phyloP scores from a whole-genome alignment of 768 basidiomycete species.

The Termitomyces sp. region DNA sequence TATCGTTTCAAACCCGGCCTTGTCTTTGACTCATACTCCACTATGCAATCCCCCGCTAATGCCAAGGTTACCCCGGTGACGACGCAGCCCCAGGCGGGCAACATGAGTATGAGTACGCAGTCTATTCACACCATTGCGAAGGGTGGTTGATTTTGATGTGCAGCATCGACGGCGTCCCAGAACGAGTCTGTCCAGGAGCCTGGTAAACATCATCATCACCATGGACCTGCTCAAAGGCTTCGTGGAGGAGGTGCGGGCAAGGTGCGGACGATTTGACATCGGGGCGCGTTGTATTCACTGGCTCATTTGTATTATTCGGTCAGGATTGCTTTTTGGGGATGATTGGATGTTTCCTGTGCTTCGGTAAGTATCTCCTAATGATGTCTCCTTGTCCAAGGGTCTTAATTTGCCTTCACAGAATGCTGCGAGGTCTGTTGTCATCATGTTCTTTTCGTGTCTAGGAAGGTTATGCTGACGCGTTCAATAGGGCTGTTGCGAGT shows the following conservation, averaged over 20 bases:
- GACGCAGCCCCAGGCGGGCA: slow-evolving; percentile 50
- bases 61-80: slow-evolving; percentile 23
- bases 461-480: not conserved
- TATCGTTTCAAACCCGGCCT: not conserved
- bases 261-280: slow-evolving; percentile 29
- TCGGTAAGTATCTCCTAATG: slow-evolving; percentile 37
- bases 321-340: slow-evolving; percentile 66
- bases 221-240: slow-evolving; percentile 46
- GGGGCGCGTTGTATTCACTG: not conserved
- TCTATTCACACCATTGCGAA: not conserved
- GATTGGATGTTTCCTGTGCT: slow-evolving; percentile 68
- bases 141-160: not conserved
- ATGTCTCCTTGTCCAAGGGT: not conserved
- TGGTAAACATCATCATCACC: slow-evolving; percentile 19
- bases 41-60: slow-evolving; percentile 1
- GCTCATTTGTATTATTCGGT: not conserved
- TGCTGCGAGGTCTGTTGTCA: slow-evolving; percentile 59
- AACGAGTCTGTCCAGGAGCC: not conserved
- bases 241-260: slow-evolving; percentile 70
- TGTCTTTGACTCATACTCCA: not conserved
- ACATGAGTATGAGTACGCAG: slow-evolving; percentile 58
- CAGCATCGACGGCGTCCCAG: not conserved
- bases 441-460: not conserved
- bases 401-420: slow-evolving; percentile 29
- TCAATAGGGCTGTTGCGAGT: slow-evolving; percentile 63